Conservation (phyloP, 257 asterid genomes). For the Solanum piurae region DNA sequence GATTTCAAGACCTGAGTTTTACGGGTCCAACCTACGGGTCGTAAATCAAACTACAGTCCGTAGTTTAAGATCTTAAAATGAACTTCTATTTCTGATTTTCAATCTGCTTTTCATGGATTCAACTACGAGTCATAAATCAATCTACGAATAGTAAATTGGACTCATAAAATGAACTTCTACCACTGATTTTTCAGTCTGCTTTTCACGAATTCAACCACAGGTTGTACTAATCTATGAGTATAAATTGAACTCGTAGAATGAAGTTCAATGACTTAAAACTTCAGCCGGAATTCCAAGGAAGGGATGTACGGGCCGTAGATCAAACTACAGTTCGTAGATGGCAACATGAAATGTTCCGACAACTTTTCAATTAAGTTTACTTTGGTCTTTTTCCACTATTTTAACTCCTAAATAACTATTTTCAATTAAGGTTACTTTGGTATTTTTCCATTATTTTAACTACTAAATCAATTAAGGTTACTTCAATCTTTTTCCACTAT, state of each 20-base stretch:
- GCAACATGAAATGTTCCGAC: not conserved
- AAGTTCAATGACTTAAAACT: not conserved
- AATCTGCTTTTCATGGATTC: not conserved
- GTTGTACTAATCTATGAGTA: not conserved
- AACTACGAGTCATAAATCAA: not conserved
- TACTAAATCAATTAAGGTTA: not conserved
- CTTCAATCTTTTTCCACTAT: too few species aligned
- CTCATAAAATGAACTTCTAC: not conserved
- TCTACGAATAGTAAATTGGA: not conserved
- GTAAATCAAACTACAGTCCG: not conserved
- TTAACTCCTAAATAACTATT: not conserved
- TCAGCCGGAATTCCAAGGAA: not conserved
- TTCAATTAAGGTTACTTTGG: not conserved
- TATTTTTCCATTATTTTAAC: not conserved
- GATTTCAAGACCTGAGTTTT: not conserved
- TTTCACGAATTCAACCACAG: not conserved
- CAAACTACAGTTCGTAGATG: not conserved
- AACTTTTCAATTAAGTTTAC: not conserved
- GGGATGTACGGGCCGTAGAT: not conserved
- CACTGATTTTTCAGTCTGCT: not conserved
- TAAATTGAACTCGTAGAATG: not conserved
- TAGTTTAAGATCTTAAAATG: not conserved
- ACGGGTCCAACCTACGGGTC: not conserved
- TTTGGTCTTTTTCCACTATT: not conserved
- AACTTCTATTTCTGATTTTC: too few species aligned